Base-by-base conservation (phyloP, 139 green algal species). In the Chlorella sp. region DNA sequence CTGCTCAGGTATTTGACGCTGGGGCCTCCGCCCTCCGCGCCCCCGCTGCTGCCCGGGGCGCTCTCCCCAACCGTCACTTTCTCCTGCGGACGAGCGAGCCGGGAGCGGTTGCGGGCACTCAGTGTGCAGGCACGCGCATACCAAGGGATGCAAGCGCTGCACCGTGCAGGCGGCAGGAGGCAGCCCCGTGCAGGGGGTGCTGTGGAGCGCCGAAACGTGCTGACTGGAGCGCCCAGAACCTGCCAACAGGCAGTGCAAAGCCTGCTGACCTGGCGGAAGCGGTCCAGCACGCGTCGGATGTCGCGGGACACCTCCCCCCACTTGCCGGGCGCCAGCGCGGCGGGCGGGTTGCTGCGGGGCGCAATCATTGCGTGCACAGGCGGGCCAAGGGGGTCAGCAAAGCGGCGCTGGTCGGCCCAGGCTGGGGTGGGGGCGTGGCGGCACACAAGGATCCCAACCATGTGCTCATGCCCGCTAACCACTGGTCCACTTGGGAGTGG, bases 1-100 rank as follows among this genome's bases (percentile, higher is more conserved):
- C 90, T 94, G 88, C 88, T 95, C 43, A 98, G 89, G 87, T 97
- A 98, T 69, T 95, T 94, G 41, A 92, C 89, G n/a, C 46, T 72
- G 32, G 67, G 67, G 60, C 88, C 80, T 40, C 36, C 38, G 38
- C 65, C 65, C 32, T 40, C 65, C 8, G 32, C n/a, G 24, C n/a
- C 65, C 65, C 9, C 32, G 6, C n/a, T 73, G 32, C 65, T 9
- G n/a, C n/a, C 68, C n/a, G 34, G 46, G 7, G 41, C 40, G 40
- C 67, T 69, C 43, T 86, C 44, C 73, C 72, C 70, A 7, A 90
- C 85, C 44, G 84, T 86, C 19, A 85, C 87, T 40, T 76, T 64
- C 58, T 84, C 73, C 38, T 54, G 30, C 24, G 14, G 46, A 54
- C 46, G 11, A 16, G 51, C n/a, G n/a, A n/a, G n/a, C n/a, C n/a